Evolutionary conservation across 2,329 filamentous ascomycete species (phyloP).

Genomic region (Colletotrichum navitas): DNA sequence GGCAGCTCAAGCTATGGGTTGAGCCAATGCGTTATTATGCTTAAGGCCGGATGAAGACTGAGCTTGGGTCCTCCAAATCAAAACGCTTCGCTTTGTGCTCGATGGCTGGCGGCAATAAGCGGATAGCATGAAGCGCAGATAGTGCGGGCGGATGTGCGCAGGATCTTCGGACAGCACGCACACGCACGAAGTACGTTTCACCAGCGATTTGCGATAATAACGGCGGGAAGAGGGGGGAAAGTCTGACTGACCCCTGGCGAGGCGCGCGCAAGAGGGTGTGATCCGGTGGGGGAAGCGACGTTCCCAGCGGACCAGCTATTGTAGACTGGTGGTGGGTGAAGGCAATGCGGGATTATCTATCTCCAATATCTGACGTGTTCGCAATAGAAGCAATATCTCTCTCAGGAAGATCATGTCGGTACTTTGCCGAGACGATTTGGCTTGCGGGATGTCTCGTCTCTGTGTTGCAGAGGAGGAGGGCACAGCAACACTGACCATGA

Average conservation of each 20-base stretch:
- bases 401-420: background rate
- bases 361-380: background rate
- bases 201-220: conserved; percentile 30
- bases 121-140: background rate
- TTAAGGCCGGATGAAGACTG: background rate
- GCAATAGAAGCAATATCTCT: background rate
- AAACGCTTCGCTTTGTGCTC: background rate
- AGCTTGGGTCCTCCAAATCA: conserved; percentile 7
- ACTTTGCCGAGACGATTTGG: background rate
- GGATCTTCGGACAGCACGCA: conserved; percentile 1
- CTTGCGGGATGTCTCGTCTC: background rate
- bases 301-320: conserved; percentile 13
- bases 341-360: conserved; percentile 23
- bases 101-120: conserved; percentile 4
- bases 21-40: conserved; percentile 1
- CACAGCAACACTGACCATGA: background rate
- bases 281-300: conserved; percentile 19
- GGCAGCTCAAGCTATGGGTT: conserved; percentile 21
- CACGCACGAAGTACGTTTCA: conserved; percentile 14
- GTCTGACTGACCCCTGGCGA: conserved; percentile 1
- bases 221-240: conserved; percentile 16
- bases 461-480: background rate
- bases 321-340: conserved; percentile 12
- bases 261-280: conserved; percentile 9
- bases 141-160: conserved; percentile 15